Base-by-base conservation (phyloP, 2,329 filamentous ascomycete species). In the Coccinonectria pachysandricola region DNA sequence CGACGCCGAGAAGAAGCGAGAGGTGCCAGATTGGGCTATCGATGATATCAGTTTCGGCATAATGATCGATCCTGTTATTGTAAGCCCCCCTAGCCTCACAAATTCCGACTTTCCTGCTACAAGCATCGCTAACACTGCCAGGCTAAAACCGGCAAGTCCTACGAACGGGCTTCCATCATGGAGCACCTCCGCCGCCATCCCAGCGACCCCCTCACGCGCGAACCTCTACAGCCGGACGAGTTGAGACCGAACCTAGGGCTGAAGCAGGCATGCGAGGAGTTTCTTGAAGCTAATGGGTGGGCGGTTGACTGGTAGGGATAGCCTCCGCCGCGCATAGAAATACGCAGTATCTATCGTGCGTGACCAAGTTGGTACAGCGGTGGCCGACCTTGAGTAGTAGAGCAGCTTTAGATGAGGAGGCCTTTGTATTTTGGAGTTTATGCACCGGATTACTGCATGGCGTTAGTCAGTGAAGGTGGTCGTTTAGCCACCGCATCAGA, bases 131-230 rank as follows among this genome's bases (percentile, higher is more conserved):
- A 9, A 23, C 14, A 7, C 39, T 42, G 7, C 42, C 54, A 63
- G 77, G 88, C 83, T 1, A 86, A 81, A 46, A 87, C 80, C 2
- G 91, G 91, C 8, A 82, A 87, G 38, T 91, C 81, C 2, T 98
- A 94, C 51, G 91, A 96, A 52, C 72, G 88, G 21, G 68, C 82
- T 0, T 82, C 82, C 10, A 79, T 98, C 34, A 65, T 86, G 47
- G 85, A 93, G 54, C 86, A 95, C 49, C 64, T 98, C 14, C 79
- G 80, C 44, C 67, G 80, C 12, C 73, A 73, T 17, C 66, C 67
- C 1, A 80, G 72, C 9, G 91, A 98, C 51, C 91, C 91, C 1
- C 54, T 96, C 18, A 95, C 88, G 1, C 67, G 88, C 21, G 79
- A 86, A 36, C 74, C 79, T 0, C 64, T 95, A 24, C 57, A 57